Percentiles rank a stretch among this genome's conserved stretches.
phyloP scores from a whole-genome alignment of 2,329 filamentous ascomycete species.

The Amphichorda felina region DNA sequence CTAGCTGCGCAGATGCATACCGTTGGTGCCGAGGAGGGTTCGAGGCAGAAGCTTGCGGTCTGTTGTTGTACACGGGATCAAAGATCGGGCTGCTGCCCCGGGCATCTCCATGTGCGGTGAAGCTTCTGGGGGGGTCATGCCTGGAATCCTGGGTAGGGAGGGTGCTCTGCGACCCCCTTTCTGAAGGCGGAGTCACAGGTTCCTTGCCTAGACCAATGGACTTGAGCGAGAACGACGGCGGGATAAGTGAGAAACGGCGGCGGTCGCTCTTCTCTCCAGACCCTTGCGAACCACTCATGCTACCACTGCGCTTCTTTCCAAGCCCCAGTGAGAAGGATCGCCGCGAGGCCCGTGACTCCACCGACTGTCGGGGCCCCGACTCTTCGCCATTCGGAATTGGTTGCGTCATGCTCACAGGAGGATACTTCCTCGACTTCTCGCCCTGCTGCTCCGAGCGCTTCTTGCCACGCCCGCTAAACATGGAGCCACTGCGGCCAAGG shows the following conservation, averaged over 20 bases:
- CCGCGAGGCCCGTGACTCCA: slow-evolving; percentile 56
- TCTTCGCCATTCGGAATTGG: slow-evolving; percentile 41
- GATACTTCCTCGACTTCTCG: slow-evolving; percentile 64
- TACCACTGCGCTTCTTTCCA: slow-evolving; percentile 60
- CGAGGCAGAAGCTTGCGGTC: slow-evolving; percentile 14
- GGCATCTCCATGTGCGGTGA: slow-evolving; percentile 22
- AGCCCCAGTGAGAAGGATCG: slow-evolving; percentile 60
- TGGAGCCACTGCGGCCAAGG: slow-evolving; percentile 71
- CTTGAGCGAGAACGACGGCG: slow-evolving; percentile 51
- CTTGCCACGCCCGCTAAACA: slow-evolving; percentile 57
- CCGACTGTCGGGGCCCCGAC: slow-evolving; percentile 42
- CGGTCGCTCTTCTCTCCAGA: slow-evolving; percentile 46
- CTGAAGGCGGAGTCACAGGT: slow-evolving; percentile 28
- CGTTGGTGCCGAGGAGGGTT: slow-evolving; percentile 26
- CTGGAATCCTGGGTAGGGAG: slow-evolving; percentile 37
- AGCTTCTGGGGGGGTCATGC: slow-evolving; percentile 15
- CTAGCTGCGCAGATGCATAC: slow-evolving; percentile 25
- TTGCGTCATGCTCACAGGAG: slow-evolving; percentile 83
- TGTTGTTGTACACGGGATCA: slow-evolving; percentile 24
- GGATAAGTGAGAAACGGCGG: slow-evolving; percentile 61
- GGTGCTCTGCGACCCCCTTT: slow-evolving; percentile 38
- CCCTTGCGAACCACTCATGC: slow-evolving; percentile 43
- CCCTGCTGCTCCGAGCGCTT: slow-evolving; percentile 33
- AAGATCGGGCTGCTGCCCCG: slow-evolving; percentile 23
- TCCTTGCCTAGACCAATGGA: slow-evolving; percentile 48